These are phyloP conservation scores for Salvia splendens DNA, from an alignment of 257 asterid genomes.

Conservation along the genomic window DNA sequence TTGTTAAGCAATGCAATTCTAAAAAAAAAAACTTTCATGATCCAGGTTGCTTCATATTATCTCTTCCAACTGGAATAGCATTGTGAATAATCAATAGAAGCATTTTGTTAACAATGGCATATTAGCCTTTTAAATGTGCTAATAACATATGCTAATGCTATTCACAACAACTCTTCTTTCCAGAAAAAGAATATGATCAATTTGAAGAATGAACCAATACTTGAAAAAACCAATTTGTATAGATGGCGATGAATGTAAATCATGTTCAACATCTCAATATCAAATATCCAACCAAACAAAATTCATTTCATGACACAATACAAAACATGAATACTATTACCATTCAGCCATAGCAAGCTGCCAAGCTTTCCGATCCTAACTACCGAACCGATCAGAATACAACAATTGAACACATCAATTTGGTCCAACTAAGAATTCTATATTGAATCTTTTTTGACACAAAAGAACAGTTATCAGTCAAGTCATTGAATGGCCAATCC, in stretches of 20 bases:
- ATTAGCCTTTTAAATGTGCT: neutral
- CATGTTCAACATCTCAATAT: neutral
- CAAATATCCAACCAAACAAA: constrained; percentile 5
- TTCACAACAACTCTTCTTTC: neutral
- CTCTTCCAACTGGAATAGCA: neutral
- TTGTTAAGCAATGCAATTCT: neutral
- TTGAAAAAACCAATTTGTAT: neutral
- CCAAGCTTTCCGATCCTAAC: constrained; percentile 20
- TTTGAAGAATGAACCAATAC: neutral
- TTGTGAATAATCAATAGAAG: no score
- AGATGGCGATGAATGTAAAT: neutral
- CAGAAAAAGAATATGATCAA: neutral
- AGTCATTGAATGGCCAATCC: constrained; percentile 4
- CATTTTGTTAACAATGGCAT: neutral
- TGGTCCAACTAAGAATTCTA: neutral
- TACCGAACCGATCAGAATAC: neutral
- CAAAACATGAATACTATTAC: neutral
- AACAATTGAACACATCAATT: neutral
- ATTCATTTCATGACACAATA: neutral
- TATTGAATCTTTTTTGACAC: neutral
- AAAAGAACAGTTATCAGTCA: neutral
- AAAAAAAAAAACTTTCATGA: neutral
- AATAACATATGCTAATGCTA: neutral
- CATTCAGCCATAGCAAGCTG: neutral
- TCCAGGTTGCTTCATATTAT: neutral